These are phyloP conservation scores for Botryotinia convoluta DNA, from an alignment of 2,329 filamentous ascomycete genomes.

Conservation along the genomic window DNA sequence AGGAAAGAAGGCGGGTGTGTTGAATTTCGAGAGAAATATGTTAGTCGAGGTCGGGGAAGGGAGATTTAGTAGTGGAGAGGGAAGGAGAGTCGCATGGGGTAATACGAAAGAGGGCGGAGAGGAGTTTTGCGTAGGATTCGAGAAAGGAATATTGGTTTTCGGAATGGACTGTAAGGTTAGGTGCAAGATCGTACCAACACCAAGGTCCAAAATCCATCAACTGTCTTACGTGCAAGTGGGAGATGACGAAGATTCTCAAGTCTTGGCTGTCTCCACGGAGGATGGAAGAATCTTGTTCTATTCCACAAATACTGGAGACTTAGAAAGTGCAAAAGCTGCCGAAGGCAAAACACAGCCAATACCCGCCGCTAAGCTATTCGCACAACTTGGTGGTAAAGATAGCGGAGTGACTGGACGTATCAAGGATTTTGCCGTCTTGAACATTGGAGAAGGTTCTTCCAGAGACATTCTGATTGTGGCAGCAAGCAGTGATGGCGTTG, in stretches of 20 bases:
- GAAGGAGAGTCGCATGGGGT: slow-evolving; percentile 78
- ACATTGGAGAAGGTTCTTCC: slow-evolving; percentile 39
- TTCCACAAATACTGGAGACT: slow-evolving; percentile 57
- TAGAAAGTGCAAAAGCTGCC: slow-evolving; percentile 38
- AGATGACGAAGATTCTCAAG: slow-evolving; percentile 48
- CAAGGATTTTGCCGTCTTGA: slow-evolving; percentile 76
- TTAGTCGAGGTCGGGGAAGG: slow-evolving; percentile 74
- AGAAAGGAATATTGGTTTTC: slow-evolving; percentile 80
- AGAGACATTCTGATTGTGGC: slow-evolving; percentile 61
- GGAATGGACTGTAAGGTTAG: slow-evolving; percentile 83
- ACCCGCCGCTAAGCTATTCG: slow-evolving; percentile 63
- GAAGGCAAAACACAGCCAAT: slow-evolving; percentile 47
- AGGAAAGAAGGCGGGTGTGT: slow-evolving; percentile 88
- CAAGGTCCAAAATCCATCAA: slow-evolving; percentile 79
- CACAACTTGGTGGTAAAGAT: slow-evolving; percentile 74
- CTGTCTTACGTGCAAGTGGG: slow-evolving; percentile 64
- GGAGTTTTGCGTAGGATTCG: slow-evolving; percentile 87
- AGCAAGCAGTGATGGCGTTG: slow-evolving; percentile 78
- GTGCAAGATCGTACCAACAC: slow-evolving; percentile 65
- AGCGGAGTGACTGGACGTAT: slow-evolving; percentile 70
- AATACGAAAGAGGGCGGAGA: slow-evolving; percentile 63
- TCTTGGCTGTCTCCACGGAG: slow-evolving; percentile 81
- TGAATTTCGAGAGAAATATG: slow-evolving; percentile 76
- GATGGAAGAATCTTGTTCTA: slow-evolving; percentile 86
- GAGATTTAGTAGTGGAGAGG: slow-evolving; percentile 76